Conservation (phyloP, 2,329 filamentous ascomycete genomes). For the Diaporthe longicolla region DNA sequence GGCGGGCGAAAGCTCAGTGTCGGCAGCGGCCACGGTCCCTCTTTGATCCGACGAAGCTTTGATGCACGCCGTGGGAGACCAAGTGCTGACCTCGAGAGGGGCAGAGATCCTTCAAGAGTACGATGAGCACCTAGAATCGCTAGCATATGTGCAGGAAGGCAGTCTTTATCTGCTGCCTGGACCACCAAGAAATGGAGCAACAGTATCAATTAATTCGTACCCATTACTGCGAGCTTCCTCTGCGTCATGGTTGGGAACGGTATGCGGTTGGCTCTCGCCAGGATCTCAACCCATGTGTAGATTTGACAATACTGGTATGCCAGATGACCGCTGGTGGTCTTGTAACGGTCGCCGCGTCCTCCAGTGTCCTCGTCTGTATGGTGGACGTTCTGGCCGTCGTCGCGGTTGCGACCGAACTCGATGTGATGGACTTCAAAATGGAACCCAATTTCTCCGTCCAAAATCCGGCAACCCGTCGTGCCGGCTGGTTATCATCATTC, state of each 20-base stretch:
- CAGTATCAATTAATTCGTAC: neutral
- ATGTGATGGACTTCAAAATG: neutral
- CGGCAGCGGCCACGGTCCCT: constrained; percentile 38
- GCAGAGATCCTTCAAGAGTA: constrained; percentile 36
- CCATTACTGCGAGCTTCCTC: neutral
- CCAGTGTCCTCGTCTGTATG: constrained; percentile 17
- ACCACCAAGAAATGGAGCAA: neutral
- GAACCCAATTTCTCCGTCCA: constrained; percentile 25
- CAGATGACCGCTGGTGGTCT: constrained; percentile 9
- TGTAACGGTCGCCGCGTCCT: constrained; percentile 23
- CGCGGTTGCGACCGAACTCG: neutral
- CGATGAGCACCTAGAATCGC: neutral
- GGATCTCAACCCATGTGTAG: constrained; percentile 4
- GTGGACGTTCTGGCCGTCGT: neutral
- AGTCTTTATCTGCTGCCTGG: neutral
- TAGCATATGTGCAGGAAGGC: neutral
- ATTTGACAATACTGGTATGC: constrained; percentile 21
- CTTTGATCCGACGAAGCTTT: constrained; percentile 39
- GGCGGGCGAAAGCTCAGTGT: constrained; percentile 41
- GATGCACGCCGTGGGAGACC: constrained; percentile 40
- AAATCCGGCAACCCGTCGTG: neutral
- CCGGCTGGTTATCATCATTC: neutral
- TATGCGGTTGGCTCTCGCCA: neutral
- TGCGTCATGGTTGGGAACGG: neutral
- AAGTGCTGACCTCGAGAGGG: constrained; percentile 43